These are phyloP conservation scores for Fusarium sororula DNA, from an alignment of 2,329 filamentous ascomycete genomes.

Conservation along the genomic window DNA sequence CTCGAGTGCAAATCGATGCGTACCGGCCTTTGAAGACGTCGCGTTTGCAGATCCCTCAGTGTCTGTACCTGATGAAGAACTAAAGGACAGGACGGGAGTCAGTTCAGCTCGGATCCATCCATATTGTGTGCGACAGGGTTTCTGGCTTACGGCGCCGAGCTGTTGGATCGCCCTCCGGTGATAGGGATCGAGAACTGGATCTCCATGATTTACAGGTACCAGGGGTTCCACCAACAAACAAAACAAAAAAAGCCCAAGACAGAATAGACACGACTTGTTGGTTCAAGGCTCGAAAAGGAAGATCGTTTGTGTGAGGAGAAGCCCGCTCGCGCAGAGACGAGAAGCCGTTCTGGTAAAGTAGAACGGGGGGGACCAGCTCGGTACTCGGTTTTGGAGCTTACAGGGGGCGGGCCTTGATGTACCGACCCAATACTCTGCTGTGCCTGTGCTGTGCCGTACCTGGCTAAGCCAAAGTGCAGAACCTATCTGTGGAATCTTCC, in stretches of 20 bases:
- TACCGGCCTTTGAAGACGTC: slow-evolving; percentile 39
- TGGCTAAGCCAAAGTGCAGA: not conserved
- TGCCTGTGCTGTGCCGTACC: slow-evolving; percentile 9
- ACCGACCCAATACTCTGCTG: not conserved
- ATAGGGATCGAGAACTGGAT: slow-evolving; percentile 51
- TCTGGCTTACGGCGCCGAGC: slow-evolving; percentile 38
- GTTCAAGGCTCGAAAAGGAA: slow-evolving; percentile 2
- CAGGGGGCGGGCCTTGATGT: slow-evolving; percentile 3
- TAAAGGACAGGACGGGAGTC: not conserved
- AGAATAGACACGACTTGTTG: not conserved
- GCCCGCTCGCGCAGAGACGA: slow-evolving; percentile 22
- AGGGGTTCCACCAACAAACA: slow-evolving; percentile 10
- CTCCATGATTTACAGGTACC: slow-evolving; percentile 44
- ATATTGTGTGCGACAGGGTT: slow-evolving; percentile 14
- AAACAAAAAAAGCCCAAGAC: not conserved
- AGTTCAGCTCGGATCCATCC: slow-evolving; percentile 9
- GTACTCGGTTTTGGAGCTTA: slow-evolving; percentile 20
- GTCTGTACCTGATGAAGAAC: slow-evolving; percentile 27
- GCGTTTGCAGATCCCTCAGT: slow-evolving; percentile 28
- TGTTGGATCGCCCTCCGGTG: slow-evolving; percentile 30
- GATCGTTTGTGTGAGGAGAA: slow-evolving; percentile 20
- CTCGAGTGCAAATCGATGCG: slow-evolving; percentile 52
- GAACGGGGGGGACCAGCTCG: slow-evolving; percentile 8
- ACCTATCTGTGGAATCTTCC: not conserved
- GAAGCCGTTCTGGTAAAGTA: slow-evolving; percentile 20